Base-by-base conservation (phyloP, 495 filamentous ascomycete genomes). In the Margaritispora aquatica region DNA sequence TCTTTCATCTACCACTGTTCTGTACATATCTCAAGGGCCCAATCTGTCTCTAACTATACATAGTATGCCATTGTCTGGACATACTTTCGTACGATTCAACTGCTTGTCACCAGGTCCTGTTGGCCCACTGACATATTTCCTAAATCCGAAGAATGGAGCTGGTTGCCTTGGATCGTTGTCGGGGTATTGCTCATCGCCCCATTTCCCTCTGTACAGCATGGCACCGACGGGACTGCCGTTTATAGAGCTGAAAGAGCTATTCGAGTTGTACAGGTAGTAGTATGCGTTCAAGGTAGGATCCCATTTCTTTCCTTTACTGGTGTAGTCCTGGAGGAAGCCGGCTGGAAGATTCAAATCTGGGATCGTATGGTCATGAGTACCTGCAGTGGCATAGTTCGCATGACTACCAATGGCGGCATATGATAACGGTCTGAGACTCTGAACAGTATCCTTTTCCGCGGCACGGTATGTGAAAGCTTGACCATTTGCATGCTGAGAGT, bases 331-430 rank as follows among this genome's bases (percentile, higher is more conserved):
- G 11, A 98, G 81, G 29, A 97, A 80, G 47, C 88, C 84, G 69
- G 85, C 91, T 1, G 94, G 94, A 20, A 97, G 80, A 47, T 96
- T 81, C 63, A 97, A 95, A 17, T 89, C 84, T 58, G 97, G 94
- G 15, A 84, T 71, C 3, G 62, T 60, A 48, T 68, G 65, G 57
- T 68, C 65, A 54, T 68, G 65, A 20, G 57, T 60, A 0, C 92
- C 94, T 0, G 88, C 78, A 1, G 83, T 88, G 27, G 91, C 89
- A 69, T 97, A 98, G 86, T 96, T 97, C 57, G 94, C 94, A 70
- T 98, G 94, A 26, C 88, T 92, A 53, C 94, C 94, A 1, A 83
- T 79, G 1, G 93, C 94, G 20, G 89, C 92, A 75, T 96, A 98
- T 47, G 88, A 83, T 27, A 97, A 84, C 0, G 94, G 94, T 73